These are phyloP conservation scores for Yamadazyma endophytica DNA, from an alignment of 805 yeast species.

Conservation along the genomic window DNA sequence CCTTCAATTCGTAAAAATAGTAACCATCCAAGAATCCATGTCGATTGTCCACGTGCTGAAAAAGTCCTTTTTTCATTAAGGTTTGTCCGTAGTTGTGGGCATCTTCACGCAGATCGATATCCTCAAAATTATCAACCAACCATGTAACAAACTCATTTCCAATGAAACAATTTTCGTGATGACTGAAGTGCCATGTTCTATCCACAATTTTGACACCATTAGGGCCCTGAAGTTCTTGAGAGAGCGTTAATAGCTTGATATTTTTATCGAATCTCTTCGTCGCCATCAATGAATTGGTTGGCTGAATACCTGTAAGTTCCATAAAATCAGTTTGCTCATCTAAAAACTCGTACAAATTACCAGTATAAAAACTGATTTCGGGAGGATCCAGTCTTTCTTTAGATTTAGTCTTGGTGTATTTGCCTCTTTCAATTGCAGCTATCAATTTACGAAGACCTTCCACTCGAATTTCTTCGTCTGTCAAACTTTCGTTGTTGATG, in stretches of 20 bases:
- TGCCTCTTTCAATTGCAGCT: slow-evolving; percentile 55
- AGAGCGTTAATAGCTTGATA: slow-evolving; percentile 50
- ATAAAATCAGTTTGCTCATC: slow-evolving; percentile 41
- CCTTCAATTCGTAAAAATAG: slow-evolving; percentile 72
- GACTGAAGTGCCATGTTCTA: slow-evolving; percentile 86
- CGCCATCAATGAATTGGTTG: slow-evolving; percentile 23
- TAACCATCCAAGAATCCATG: slow-evolving; percentile 91
- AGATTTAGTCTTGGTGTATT: slow-evolving; percentile 35
- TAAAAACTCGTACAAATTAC: slow-evolving; percentile 68
- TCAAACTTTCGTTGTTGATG: slow-evolving; percentile 56
- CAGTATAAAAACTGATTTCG: slow-evolving; percentile 84
- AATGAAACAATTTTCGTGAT: slow-evolving; percentile 71
- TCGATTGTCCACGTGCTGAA: slow-evolving; percentile 76
- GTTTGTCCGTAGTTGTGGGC: slow-evolving; percentile 78
- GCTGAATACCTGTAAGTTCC: slow-evolving; percentile 32
- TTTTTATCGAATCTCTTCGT: slow-evolving; percentile 42
- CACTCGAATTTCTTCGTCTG: slow-evolving; percentile 84
- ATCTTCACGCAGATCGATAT: slow-evolving; percentile 75
- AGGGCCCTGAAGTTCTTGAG: slow-evolving; percentile 61
- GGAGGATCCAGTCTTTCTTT: slow-evolving; percentile 53
- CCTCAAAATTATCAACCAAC: slow-evolving; percentile 75
- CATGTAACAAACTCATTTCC: slow-evolving; percentile 87
- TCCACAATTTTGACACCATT: slow-evolving; percentile 68
- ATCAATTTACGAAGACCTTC: slow-evolving; percentile 80
- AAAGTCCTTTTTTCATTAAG: slow-evolving; percentile 66